Base-by-base conservation (phyloP, 371 early-diverging fungal genomes). In the Chytridium lagenaria region DNA sequence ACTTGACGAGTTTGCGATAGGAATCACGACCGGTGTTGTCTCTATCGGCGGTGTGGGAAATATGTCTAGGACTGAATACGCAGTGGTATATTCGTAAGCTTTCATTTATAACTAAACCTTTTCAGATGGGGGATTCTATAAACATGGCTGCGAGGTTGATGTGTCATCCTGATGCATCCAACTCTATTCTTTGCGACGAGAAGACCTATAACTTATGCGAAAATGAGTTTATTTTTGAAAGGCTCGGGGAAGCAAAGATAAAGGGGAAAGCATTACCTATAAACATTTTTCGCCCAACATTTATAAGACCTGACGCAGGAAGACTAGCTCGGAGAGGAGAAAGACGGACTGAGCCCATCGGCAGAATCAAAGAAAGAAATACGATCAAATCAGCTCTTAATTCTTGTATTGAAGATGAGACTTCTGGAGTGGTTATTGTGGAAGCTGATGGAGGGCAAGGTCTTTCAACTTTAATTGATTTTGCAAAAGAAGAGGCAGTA, bases 101-200 rank as follows among this genome's bases (percentile, higher is more conserved):
- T 26, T 26, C 61, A 40, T 33, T 33, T 67, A 33, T 50, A 38
- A 73, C 33, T 66, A 38, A 52, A n/a, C 38, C 51, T 31, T 16
- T 23, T 59, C 12, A 86, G 86, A 87, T 87, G 85, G 87, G 87
- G n/a, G 87, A 87, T 63, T 81, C 84, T 2, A 87, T 87, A 57
- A 87, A 87, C 73, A 87, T 87, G 87, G 87, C 87, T 1, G 87
- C 87, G 1, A 71, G 87, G 10, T 64, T 87, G 12, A 87, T 87
- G 87, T 81, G 77, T 57, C 80, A 74, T 10, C 61, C 59, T 0
- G 75, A 70, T n/a, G 83, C 83, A 28, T 38, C 69, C 3, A 31
- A 36, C 26, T 66, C 76, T 1, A 77, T 87, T 0, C 70, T 86
- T 15, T 85, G 85, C 71, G 87, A 87, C 67, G 85, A 86, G 59